A percentile compares a stretch with the other conserved stretches of the same genome.
phyloP scores from a whole-genome alignment of 2,329 filamentous ascomycete species.

The Botrytis galanthina region DNA sequence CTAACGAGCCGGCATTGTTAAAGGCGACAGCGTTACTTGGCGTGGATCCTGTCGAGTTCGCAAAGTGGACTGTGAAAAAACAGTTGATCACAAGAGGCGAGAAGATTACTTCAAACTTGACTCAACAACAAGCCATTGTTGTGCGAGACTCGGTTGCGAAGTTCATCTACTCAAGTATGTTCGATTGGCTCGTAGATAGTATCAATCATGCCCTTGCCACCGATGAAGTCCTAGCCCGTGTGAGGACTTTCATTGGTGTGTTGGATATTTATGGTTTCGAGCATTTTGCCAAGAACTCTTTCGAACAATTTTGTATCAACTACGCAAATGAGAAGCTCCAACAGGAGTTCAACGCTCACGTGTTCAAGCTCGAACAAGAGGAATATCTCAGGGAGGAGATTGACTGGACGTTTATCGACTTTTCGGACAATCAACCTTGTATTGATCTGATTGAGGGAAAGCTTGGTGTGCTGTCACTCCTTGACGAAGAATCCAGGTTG shows the following conservation, averaged over 20 bases:
- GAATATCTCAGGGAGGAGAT: conserved; percentile 96
- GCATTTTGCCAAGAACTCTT: conserved; percentile 99
- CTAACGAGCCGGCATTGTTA: conserved; percentile 77
- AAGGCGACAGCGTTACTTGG: conserved; percentile 83
- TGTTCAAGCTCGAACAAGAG: conserved; percentile 98
- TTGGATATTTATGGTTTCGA: conserved; percentile 99
- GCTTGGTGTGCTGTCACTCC: conserved; percentile 83
- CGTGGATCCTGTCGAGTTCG: conserved; percentile 81
- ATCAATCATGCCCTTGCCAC: conserved; percentile 91
- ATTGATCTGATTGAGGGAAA: conserved; percentile 98
- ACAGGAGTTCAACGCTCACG: conserved; percentile 98
- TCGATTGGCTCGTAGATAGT: conserved; percentile 98
- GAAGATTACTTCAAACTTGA: conserved; percentile 95
- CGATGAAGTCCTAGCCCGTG: conserved; percentile 77
- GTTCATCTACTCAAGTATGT: conserved; percentile 96
- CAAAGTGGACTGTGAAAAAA: conserved; percentile 99
- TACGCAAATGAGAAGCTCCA: conserved; percentile 99
- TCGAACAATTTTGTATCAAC: conserved; percentile 99
- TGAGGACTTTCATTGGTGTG: conserved; percentile 92
- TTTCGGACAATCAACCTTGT: conserved; percentile 98
- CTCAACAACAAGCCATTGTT: conserved; percentile 87
- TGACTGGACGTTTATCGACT: conserved; percentile 99
- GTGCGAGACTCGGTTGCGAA: conserved; percentile 97
- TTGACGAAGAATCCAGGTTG: conserved; percentile 94
- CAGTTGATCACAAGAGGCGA: conserved; percentile 94